Base-by-base conservation (phyloP, 495 filamentous ascomycete species). In the Penicillium salamii region DNA sequence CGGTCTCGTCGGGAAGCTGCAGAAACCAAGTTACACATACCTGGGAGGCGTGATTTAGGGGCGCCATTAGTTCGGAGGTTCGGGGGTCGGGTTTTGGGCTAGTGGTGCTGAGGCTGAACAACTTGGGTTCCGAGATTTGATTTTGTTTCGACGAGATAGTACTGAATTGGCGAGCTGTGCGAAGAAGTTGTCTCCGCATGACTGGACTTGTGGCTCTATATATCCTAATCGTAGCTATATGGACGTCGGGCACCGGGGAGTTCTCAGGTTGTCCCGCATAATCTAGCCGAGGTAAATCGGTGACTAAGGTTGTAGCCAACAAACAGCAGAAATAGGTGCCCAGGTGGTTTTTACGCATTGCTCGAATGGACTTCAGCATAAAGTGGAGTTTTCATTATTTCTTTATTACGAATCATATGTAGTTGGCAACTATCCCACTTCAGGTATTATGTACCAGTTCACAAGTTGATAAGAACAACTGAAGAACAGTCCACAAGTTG, bases 21-120 rank as follows among this genome's bases (percentile, higher is more conserved):
- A 48, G 35, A 19, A 14, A 57, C 20, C 34, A 15, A 43, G 44
- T 58, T 39, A 47, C 41, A 52, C 57, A 21, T 66, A 71, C 68
- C 63, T 62, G 55, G 18, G 68, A 66, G 34, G 47, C 50, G 23
- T 54, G 50, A 52, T 69, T 71, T n/a, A 71, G 53, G 7, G 59
- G 68, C n/a, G 68, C 57, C 68, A 71, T 70, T 35, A 26, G 46
- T 37, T 39, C 28, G 42, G 15, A 14, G 13, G 24, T 31, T 47
- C 17, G 33, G 20, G 23, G 35, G 20, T 31, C 5, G 29, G n/a
- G 26, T 7, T 14, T 40, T 21, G 8, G 1, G 15, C 0, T 9
- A 18, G 3, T 28, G 33, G 33, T 35, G 42, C 24, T 28, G 43
- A 26, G 33, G 32, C 21, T 15, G 34, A 32, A 39, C 7, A 14